Conservation (phyloP, 306 rosid genomes). For the Glycyrrhiza uralensis region DNA sequence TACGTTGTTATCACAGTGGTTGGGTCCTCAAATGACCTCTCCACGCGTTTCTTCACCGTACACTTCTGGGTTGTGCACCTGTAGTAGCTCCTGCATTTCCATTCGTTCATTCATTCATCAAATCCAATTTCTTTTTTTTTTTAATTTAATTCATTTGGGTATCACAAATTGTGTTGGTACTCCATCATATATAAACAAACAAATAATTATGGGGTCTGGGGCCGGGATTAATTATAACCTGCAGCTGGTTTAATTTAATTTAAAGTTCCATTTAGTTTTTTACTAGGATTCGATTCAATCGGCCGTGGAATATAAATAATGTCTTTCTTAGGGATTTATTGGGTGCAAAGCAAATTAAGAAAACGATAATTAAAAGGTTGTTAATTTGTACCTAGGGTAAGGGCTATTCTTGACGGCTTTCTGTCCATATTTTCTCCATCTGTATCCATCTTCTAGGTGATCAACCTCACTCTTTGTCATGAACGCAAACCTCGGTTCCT, state of each 20-base stretch:
- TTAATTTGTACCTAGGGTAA: conserved; percentile 54
- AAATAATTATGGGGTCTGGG: too few relatives aligned
- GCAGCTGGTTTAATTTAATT: too few relatives aligned
- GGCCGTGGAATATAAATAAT: too few relatives aligned
- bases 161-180: too few relatives aligned
- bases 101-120: neutral
- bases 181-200: too few relatives aligned
- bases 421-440: conserved; percentile 93
- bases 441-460: conserved; percentile 85
- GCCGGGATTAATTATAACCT: too few relatives aligned
- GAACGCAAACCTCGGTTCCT: conserved; percentile 78
- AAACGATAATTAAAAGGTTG: neutral
- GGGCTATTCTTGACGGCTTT: conserved; percentile 90
- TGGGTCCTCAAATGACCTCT: conserved; percentile 74
- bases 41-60: conserved; percentile 80
- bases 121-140: too few relatives aligned
- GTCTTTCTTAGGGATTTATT: too few relatives aligned
- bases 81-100: conserved; percentile 64
- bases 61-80: conserved; percentile 87
- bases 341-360: conserved; percentile 20
- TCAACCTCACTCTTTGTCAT: conserved; percentile 92
- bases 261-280: too few relatives aligned
- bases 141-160: too few relatives aligned
- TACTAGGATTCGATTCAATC: too few relatives aligned
- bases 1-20: conserved; percentile 76